Conservation (phyloP, 2,329 filamentous ascomycete species). For the Penicillium palitans region DNA sequence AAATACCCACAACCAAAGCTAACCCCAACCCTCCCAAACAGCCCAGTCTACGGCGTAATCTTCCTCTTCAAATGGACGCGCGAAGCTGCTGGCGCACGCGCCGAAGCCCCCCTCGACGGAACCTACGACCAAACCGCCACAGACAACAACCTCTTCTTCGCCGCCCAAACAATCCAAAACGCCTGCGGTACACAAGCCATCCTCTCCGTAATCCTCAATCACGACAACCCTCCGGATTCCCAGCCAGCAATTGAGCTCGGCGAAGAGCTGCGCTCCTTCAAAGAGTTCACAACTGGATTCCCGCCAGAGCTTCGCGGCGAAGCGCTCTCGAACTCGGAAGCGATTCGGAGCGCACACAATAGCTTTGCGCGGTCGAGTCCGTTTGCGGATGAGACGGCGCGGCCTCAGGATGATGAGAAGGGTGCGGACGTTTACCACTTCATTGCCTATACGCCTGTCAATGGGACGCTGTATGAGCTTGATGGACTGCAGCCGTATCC, state of each 20-base stretch:
- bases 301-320: constrained; percentile 74
- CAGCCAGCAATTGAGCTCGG: constrained; percentile 66
- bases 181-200: constrained; percentile 96
- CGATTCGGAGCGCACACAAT: constrained; percentile 80
- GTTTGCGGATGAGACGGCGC: constrained; percentile 87
- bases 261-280: constrained; percentile 69
- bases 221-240: constrained; percentile 48
- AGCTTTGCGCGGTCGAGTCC: constrained; percentile 85
- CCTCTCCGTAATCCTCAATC: constrained; percentile 87
- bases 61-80: constrained; percentile 89
- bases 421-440: constrained; percentile 85
- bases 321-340: constrained; percentile 67
- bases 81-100: constrained; percentile 63
- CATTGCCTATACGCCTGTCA: constrained; percentile 85
- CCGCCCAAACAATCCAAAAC: constrained; percentile 96
- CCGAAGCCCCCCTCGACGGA: constrained; percentile 73
- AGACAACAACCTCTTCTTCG: constrained; percentile 79
- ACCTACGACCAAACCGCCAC: constrained; percentile 73
- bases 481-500: constrained; percentile 92
- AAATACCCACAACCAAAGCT: background rate
- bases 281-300: constrained; percentile 82
- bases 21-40: constrained; percentile 29
- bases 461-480: constrained; percentile 83
- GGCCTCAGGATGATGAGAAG: constrained; percentile 69
- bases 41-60: constrained; percentile 89